Percentiles rank a stretch among this genome's conserved stretches.
Conservation (phyloP, 495 filamentous ascomycete species). For the Penicillium riverlandense region DNA sequence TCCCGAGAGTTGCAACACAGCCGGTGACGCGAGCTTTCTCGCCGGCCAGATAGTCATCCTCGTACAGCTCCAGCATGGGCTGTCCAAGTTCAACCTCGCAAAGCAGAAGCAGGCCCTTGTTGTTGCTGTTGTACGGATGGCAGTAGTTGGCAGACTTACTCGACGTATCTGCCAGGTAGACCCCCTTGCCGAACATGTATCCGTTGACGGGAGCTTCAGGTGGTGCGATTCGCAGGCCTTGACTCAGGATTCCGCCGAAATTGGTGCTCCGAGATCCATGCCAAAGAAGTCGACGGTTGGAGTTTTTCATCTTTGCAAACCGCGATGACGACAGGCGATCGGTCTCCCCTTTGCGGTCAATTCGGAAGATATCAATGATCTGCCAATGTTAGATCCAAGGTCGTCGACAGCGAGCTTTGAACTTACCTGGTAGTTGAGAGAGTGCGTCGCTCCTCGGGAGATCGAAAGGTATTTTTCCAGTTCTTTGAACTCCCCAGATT, state of each 20-base stretch:
- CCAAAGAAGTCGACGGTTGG: constrained; percentile 71
- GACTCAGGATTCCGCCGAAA: constrained; percentile 74
- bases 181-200: constrained; percentile 84
- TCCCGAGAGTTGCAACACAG: constrained; percentile 59
- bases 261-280: constrained; percentile 73
- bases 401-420: too few species aligned
- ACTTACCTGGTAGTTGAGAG: constrained; percentile 36
- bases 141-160: constrained; percentile 78
- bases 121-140: constrained; percentile 43
- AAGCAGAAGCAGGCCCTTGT: constrained; percentile 59
- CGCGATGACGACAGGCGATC: constrained; percentile 56
- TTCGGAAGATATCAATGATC: constrained; percentile 75
- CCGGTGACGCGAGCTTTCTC: constrained; percentile 52
- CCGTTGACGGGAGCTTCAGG: constrained; percentile 73
- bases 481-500: constrained; percentile 53
- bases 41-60: constrained; percentile 52
- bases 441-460: constrained; percentile 56
- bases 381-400: constrained; percentile 1
- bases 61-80: constrained; percentile 53
- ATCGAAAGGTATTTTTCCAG: constrained; percentile 59
- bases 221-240: constrained; percentile 81
- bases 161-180: constrained; percentile 82
- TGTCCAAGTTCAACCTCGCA: constrained; percentile 75
- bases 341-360: constrained; percentile 66
- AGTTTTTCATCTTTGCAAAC: constrained; percentile 37